These are phyloP conservation scores for Mycena indigotica DNA, from an alignment of 768 basidiomycete genomes.

Conservation along the genomic window DNA sequence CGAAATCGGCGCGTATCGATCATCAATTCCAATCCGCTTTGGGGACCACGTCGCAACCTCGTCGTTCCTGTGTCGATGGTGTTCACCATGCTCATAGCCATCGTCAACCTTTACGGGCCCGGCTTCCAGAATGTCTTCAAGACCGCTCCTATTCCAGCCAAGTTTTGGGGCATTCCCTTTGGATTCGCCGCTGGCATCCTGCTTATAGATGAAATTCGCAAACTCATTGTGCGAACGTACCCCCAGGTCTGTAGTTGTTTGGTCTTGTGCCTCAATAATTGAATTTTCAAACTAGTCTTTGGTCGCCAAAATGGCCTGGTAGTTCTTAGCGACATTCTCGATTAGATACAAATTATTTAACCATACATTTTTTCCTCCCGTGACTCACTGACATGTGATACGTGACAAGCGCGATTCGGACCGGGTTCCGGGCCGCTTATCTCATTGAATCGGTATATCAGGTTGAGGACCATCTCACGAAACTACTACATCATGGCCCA, in stretches of 20 bases:
- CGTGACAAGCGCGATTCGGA: not conserved
- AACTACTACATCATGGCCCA: not conserved
- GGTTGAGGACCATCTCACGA: not conserved
- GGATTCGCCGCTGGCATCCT: constrained; percentile 44
- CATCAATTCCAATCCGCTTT: constrained; percentile 45
- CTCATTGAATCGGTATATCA: not conserved
- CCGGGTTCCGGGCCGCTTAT: not conserved
- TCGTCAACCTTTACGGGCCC: constrained; percentile 46
- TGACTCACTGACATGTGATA: not conserved
- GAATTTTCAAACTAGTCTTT: constrained; percentile 30
- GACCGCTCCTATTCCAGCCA: constrained; percentile 45
- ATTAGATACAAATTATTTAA: no score
- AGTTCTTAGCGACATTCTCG: no score
- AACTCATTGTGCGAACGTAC: constrained; percentile 45
- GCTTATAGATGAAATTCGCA: constrained; percentile 46
- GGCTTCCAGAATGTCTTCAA: constrained; percentile 46
- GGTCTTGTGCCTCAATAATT: not conserved
- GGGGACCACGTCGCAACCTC: constrained; percentile 49
- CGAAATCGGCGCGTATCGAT: constrained; percentile 49
- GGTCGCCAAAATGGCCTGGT: constrained; percentile 43
- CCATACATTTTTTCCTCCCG: no score
- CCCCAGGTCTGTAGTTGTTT: constrained; percentile 37
- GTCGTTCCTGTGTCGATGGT: constrained; percentile 40
- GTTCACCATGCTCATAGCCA: constrained; percentile 44
- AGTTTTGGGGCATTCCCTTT: constrained; percentile 53